These are phyloP conservation scores for Elsinoe necatrix DNA, from an alignment of 2,329 filamentous ascomycete species.

Conservation along the genomic window DNA sequence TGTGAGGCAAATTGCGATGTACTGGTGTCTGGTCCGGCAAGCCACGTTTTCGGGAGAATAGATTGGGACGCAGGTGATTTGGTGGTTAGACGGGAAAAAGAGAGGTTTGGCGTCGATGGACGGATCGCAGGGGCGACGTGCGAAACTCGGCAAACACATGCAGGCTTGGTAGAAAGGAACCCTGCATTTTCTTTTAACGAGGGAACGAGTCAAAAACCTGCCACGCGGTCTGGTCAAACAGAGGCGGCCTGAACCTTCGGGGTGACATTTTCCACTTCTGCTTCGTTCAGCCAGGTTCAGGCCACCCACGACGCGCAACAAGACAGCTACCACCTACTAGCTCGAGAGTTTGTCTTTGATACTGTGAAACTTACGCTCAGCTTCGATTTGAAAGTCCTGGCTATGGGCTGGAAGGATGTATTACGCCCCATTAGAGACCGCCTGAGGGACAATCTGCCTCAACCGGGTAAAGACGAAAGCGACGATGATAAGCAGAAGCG, in stretches of 20 bases:
- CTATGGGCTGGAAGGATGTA: conserved; percentile 32
- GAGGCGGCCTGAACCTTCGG: background rate
- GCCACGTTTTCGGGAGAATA: conserved; percentile 13
- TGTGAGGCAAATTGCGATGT: conserved; percentile 9
- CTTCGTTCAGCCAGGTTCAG: background rate
- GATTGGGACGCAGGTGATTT: background rate
- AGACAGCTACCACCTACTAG: background rate
- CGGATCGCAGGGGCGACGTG: background rate
- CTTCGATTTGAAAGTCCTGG: background rate
- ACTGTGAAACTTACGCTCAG: background rate
- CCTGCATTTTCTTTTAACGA: background rate
- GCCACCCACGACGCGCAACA: conserved; percentile 6
- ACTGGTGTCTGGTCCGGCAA: conserved; percentile 13
- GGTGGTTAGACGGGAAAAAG: background rate
- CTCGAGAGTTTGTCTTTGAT: background rate
- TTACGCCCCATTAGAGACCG: conserved; percentile 33
- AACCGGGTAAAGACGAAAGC: conserved; percentile 7
- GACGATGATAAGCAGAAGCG: conserved; percentile 13
- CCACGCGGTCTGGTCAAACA: background rate
- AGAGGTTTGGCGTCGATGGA: conserved; percentile 6
- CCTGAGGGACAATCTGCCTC: conserved; percentile 26
- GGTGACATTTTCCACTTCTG: background rate
- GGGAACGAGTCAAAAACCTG: background rate
- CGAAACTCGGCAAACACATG: conserved; percentile 9
- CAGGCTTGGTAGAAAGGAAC: background rate